These are phyloP conservation scores for Lotus japonicus DNA, from an alignment of 306 rosid species.

Conservation along the genomic window DNA sequence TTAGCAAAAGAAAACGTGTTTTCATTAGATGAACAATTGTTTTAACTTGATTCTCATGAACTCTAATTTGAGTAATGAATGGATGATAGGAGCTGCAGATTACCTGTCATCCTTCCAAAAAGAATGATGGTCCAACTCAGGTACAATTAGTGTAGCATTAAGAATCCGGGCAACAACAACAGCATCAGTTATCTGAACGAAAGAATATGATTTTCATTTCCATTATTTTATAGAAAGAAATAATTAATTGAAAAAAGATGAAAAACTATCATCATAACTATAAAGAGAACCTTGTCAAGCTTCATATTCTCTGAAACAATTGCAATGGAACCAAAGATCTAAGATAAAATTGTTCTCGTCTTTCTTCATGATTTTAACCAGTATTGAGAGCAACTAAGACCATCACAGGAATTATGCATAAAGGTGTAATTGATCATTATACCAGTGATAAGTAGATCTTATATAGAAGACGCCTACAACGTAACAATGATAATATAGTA, in stretches of 20 bases:
- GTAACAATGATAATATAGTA: background rate
- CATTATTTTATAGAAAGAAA: background rate
- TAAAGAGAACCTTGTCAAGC: conserved; percentile 9
- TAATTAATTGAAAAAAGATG: background rate
- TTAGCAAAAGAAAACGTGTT: background rate
- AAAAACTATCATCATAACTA: background rate
- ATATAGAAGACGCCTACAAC: background rate
- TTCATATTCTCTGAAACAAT: background rate
- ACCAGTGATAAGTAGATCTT: background rate
- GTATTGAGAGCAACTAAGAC: background rate
- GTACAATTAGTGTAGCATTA: conserved; percentile 92
- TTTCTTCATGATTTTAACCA: background rate
- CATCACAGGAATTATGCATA: background rate
- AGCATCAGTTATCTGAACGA: conserved; percentile 89
- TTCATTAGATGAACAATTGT: background rate
- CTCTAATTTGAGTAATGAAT: background rate
- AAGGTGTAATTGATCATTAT: background rate
- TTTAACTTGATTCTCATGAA: conserved; percentile 12
- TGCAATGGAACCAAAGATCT: background rate
- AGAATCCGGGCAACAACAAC: conserved; percentile 94
- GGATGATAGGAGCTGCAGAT: background rate
- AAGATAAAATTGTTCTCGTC: background rate
- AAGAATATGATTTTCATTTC: conserved; percentile 28
- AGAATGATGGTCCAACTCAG: conserved; percentile 91
- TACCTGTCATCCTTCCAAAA: conserved; percentile 97